phyloP scores from a whole-genome alignment of 2,329 filamentous ascomycete genomes.

The Curvularia lunata region DNA sequence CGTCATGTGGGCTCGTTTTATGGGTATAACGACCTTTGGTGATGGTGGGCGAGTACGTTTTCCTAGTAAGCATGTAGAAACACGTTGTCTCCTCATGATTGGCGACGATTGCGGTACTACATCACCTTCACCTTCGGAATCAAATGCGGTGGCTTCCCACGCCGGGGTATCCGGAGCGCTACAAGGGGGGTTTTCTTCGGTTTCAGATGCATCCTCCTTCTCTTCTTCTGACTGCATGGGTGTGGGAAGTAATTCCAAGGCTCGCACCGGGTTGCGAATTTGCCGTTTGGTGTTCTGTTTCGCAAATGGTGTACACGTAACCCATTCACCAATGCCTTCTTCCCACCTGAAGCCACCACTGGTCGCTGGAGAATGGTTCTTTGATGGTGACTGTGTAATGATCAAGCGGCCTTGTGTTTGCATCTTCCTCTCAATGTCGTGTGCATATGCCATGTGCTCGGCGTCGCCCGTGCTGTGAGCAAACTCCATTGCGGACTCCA shows the following conservation, averaged over 20 bases:
- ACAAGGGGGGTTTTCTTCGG: conserved; percentile 10
- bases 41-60: conserved; percentile 37
- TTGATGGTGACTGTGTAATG: conserved; percentile 36
- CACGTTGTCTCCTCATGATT: conserved; percentile 23
- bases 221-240: conserved; percentile 36
- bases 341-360: conserved; percentile 51
- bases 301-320: conserved; percentile 50
- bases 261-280: conserved; percentile 25
- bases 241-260: conserved; percentile 36
- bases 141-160: conserved; percentile 22
- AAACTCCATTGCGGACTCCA: conserved; percentile 48
- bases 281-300: conserved; percentile 27
- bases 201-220: conserved; percentile 20
- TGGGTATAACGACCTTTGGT: conserved; percentile 37
- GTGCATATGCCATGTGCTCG: conserved; percentile 38
- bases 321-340: conserved; percentile 56
- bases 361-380: conserved; percentile 35
- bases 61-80: conserved; percentile 22
- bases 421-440: conserved; percentile 43
- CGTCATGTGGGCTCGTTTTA: conserved; percentile 28
- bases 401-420: conserved; percentile 35
- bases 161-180: conserved; percentile 1
- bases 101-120: conserved; percentile 34
- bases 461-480: conserved; percentile 38
- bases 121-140: conserved; percentile 27